phyloP scores from a whole-genome alignment of 192 early-diverging fungal species.

The Coemansia sp. region DNA sequence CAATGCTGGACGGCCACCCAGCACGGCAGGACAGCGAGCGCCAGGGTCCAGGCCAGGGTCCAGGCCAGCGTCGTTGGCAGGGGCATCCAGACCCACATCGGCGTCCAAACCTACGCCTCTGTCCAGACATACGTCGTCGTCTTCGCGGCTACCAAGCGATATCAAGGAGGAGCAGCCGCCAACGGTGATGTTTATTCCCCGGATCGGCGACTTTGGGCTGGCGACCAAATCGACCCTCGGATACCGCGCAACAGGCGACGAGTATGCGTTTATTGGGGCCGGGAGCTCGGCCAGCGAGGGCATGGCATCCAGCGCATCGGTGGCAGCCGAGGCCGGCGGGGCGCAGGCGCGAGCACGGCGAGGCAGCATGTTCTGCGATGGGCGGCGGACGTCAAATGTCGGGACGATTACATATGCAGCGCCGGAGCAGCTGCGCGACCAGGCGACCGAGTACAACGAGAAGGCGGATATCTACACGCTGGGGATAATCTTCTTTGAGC shows the following conservation, averaged over 20 bases:
- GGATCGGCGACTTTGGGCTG: slow-evolving; percentile 96
- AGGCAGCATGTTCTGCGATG: slow-evolving; percentile 33
- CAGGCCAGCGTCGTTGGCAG: background rate
- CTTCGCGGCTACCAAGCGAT: background rate
- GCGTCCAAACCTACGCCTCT: background rate
- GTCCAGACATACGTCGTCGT: background rate
- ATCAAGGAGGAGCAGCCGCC: slow-evolving; percentile 9
- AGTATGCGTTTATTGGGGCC: slow-evolving; percentile 23
- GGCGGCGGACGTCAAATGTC: slow-evolving; percentile 77
- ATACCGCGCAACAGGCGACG: slow-evolving; percentile 33
- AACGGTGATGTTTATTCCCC: slow-evolving; percentile 45
- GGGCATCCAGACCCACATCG: too few species aligned
- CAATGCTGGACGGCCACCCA: background rate
- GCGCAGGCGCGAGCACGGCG: background rate
- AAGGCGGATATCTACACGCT: slow-evolving; percentile 93
- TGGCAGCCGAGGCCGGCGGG: slow-evolving; percentile 54
- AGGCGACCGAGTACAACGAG: slow-evolving; percentile 60
- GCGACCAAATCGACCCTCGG: slow-evolving; percentile 63
- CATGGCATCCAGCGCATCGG: slow-evolving; percentile 15
- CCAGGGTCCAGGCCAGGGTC: background rate
- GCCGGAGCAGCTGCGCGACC: slow-evolving; percentile 50
- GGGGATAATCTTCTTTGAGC: slow-evolving; percentile 95
- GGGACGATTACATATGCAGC: slow-evolving; percentile 93
- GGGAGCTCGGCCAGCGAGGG: background rate
- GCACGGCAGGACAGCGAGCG: background rate